phyloP scores from a whole-genome alignment of 2,329 filamentous ascomycete species.

The Aureobasidium pullulans region DNA sequence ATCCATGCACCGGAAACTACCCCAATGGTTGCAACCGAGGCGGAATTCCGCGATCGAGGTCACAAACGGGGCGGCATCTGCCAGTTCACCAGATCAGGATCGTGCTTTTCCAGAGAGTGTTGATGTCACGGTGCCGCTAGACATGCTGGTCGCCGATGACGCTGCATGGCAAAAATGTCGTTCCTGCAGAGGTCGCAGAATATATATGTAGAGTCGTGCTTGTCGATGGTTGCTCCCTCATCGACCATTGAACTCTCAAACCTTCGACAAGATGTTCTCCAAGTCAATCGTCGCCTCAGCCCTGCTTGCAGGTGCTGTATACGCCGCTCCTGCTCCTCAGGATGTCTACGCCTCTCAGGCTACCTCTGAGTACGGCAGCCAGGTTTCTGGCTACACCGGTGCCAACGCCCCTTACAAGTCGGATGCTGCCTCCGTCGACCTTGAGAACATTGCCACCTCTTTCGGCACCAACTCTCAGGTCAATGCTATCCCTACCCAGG shows the following conservation, averaged over 20 bases:
- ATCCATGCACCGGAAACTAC: neutral
- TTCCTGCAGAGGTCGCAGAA: neutral
- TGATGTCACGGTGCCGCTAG: conserved; percentile 7
- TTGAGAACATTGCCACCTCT: conserved; percentile 30
- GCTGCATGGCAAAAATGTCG: conserved; percentile 7
- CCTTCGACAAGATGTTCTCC: conserved; percentile 18
- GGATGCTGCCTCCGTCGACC: conserved; percentile 26
- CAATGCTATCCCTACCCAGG: conserved; percentile 28
- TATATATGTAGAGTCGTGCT: conserved; percentile 4
- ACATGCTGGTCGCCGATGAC: conserved; percentile 4
- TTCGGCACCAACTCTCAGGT: conserved; percentile 40
- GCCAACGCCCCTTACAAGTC: conserved; percentile 37
- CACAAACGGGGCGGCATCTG: conserved; percentile 1
- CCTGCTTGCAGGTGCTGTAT: conserved; percentile 20
- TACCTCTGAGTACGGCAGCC: conserved; percentile 14
- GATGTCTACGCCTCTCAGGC: conserved; percentile 4
- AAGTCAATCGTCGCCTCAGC: conserved; percentile 17
- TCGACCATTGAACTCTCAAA: neutral
- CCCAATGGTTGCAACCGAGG: conserved; percentile 12
- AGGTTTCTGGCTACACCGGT: conserved; percentile 36
- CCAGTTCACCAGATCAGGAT: conserved; percentile 3
- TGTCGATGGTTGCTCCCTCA: neutral
- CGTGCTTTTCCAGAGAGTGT: neutral
- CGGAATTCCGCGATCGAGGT: neutral
- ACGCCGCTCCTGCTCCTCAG: conserved; percentile 32